Evolutionary conservation across 1,139 yeast species (phyloP).

Genomic region (Nakaseomyces bracarensis): DNA sequence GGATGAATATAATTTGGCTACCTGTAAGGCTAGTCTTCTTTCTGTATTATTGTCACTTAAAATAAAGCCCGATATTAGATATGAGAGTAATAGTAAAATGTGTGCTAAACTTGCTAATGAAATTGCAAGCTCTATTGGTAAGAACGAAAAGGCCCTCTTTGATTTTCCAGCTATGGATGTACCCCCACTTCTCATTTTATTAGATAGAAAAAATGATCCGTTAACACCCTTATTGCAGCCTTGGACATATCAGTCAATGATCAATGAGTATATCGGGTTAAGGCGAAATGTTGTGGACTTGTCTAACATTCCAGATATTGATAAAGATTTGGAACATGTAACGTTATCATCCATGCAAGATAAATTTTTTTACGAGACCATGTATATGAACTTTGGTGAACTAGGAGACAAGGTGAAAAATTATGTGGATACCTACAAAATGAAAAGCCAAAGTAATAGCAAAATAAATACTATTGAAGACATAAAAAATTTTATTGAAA

Average conservation of each 20-base stretch:
- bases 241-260: conserved; percentile 98
- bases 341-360: conserved; percentile 65
- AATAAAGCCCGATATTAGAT: conserved; percentile 68
- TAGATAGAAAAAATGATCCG: conserved; percentile 86
- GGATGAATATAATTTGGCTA: conserved; percentile 43
- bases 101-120: conserved; percentile 60
- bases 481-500: conserved; percentile 81
- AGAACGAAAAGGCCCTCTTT: conserved; percentile 52
- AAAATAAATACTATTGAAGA: conserved; percentile 72
- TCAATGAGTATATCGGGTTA: conserved; percentile 82
- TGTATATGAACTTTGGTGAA: conserved; percentile 91
- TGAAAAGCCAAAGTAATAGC: conserved; percentile 60
- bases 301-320: conserved; percentile 34
- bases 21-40: conserved; percentile 44
- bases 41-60: conserved; percentile 69
- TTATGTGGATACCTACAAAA: conserved; percentile 79
- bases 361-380: conserved; percentile 64
- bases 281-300: conserved; percentile 71
- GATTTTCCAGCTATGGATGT: conserved; percentile 58
- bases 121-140: conserved; percentile 48
- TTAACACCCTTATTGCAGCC: conserved; percentile 86
- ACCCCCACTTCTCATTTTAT: conserved; percentile 65
- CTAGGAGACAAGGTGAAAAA: conserved; percentile 80
- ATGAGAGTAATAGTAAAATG: conserved; percentile 45
- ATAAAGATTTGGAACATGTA: conserved; percentile 47